phyloP scores from a whole-genome alignment of 176 grass and related monocot species.

The Musa beccarii region DNA sequence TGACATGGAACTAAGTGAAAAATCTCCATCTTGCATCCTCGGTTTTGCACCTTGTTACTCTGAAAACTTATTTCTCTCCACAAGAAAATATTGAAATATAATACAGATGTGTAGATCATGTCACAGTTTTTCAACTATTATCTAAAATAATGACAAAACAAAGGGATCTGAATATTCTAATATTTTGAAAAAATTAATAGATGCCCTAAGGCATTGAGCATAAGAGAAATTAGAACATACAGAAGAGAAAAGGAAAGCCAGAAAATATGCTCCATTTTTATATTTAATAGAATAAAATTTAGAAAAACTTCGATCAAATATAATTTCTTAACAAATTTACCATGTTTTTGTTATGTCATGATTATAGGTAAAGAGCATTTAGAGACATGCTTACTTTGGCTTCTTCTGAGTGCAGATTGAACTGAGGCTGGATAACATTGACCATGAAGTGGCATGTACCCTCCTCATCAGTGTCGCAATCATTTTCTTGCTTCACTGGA shows the following conservation, averaged over 20 bases:
- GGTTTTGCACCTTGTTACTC: no score
- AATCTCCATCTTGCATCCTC: no score
- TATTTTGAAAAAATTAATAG: background rate
- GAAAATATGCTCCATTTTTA: background rate
- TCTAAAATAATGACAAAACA: no score
- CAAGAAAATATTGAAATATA: no score
- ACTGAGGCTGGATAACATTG: conserved; percentile 86
- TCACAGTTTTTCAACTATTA: no score
- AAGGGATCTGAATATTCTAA: no score
- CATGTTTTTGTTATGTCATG: no score
- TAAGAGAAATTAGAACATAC: background rate
- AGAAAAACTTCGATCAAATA: background rate
- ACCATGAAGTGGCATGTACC: conserved; percentile 85
- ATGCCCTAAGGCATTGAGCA: background rate
- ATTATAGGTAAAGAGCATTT: background rate
- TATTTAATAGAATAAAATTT: background rate
- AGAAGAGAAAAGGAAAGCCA: background rate
- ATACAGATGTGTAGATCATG: no score
- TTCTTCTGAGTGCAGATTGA: conserved; percentile 99
- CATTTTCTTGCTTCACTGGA: conserved; percentile 45
- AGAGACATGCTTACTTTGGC: conserved; percentile 71
- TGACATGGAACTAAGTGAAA: no score
- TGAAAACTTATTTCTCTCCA: no score
- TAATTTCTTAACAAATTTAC: no score
- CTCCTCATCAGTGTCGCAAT: conserved; percentile 61